Conservation (phyloP, 2,329 filamentous ascomycete genomes). For the Neofusicoccum cordaticola region DNA sequence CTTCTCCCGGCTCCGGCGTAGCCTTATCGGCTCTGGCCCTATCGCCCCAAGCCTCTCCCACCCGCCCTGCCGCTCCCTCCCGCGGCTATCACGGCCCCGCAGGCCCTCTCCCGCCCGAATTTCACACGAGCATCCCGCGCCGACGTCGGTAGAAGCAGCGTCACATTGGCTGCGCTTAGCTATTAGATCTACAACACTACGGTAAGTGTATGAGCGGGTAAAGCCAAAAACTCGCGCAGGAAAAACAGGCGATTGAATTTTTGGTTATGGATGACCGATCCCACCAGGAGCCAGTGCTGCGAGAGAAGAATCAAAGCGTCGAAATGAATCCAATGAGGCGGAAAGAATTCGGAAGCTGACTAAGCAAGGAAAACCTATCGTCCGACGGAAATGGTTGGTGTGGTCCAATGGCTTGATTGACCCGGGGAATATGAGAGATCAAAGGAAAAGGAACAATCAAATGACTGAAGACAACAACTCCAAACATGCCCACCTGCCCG, state of each 20-base stretch:
- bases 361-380: background rate
- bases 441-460: background rate
- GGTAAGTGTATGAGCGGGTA: too few relatives aligned
- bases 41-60: background rate
- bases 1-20: background rate
- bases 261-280: background rate
- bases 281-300: background rate
- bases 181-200: slow-evolving; percentile 1
- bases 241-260: background rate
- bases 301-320: background rate
- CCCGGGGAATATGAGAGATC: slow-evolving; percentile 8
- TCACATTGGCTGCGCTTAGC: background rate
- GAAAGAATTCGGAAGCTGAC: background rate
- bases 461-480: background rate
- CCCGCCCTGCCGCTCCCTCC: too few relatives aligned
- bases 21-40: background rate
- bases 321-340: background rate
- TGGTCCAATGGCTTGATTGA: background rate
- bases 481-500: background rate
- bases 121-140: too few relatives aligned
- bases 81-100: slow-evolving; percentile 1
- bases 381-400: background rate
- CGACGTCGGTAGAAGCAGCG: background rate
- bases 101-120: too few relatives aligned
- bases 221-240: background rate